A percentile compares a stretch with the other conserved stretches of the same genome.
Evolutionary conservation across 306 rosid genomes (phyloP).

Genomic region (Prinsepia uniflora): DNA sequence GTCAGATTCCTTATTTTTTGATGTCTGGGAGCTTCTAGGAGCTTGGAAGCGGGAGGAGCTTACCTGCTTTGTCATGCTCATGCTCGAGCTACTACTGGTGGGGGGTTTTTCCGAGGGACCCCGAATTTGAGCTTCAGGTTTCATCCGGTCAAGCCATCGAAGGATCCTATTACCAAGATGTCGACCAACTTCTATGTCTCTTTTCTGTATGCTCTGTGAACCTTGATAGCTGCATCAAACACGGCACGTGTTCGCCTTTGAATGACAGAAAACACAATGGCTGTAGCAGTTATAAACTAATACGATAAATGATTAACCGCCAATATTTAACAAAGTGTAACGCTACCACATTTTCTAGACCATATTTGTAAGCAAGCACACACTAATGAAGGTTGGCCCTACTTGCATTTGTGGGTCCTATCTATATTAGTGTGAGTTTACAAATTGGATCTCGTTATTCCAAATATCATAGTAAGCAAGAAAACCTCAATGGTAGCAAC

Average conservation of each 20-base stretch:
- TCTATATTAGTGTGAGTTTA: too few relatives aligned
- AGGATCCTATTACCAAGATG: slow-evolving; percentile 74
- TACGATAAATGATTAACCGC: neutral
- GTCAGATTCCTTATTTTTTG: slow-evolving; percentile 43
- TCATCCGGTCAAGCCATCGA: slow-evolving; percentile 64
- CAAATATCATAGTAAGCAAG: neutral
- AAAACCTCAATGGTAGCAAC: neutral
- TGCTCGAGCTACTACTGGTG: slow-evolving; percentile 27
- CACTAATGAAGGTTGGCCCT: too few relatives aligned
- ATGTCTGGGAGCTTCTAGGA: slow-evolving; percentile 30
- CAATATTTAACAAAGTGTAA: neutral
- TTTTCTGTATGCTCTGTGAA: slow-evolving; percentile 71
- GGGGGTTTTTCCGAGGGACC: slow-evolving; percentile 26
- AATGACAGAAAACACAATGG: slow-evolving; percentile 5
- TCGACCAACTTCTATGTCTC: slow-evolving; percentile 85
- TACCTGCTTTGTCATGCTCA: slow-evolving; percentile 31
- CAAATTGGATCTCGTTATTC: neutral
- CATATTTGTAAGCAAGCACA: too few relatives aligned
- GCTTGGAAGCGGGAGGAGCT: slow-evolving; percentile 39
- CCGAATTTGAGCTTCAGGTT: slow-evolving; percentile 86
- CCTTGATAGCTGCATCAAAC: slow-evolving; percentile 63
- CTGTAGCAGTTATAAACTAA: slow-evolving; percentile 4
- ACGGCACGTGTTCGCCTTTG: slow-evolving; percentile 69
- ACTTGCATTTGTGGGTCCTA: too few relatives aligned
- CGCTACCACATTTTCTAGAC: too few relatives aligned